Base-by-base conservation (phyloP, 768 basidiomycete species). In the Pleurotus citrinopileatus region DNA sequence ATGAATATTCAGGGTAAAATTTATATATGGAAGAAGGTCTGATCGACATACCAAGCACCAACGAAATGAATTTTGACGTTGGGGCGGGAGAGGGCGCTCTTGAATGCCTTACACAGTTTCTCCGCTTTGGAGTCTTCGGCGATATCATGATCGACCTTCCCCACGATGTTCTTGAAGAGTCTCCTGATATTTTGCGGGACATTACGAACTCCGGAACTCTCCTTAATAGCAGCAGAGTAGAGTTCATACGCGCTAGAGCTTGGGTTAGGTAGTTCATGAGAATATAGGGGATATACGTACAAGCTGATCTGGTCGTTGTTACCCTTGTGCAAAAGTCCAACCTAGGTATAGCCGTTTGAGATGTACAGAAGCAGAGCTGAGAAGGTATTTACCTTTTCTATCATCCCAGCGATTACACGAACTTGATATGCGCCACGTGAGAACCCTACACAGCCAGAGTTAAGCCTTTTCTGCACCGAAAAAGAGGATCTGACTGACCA, bases 351-450 rank as follows among this genome's bases (percentile, higher is more conserved):
- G 76, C 75, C 1, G 76, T 71, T 73, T 75, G 46, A 2, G 42
- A 47, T 19, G 13, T 3, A 6, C 12, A 8, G 15, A 51, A 12
- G 17, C 9, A 10, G 25, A 17, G 27, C 50, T 13, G 36, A 37
- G 17, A 51, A 19, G 10, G n/a, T 37, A 42, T 10, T 52, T 36
- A 74, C 77, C 45, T 57, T 67, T 12, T 69, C 61, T 19, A 78
- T 74, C 77, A 78, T 77, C 4, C 64, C 78, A 2, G 77, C 70
- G 34, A 78, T 48, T 0, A 65, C 70, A 23, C 78, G 67, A 8
- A 72, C 73, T 59, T 78, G 78, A 59, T 74, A 77, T n/a, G 74
- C 76, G 3, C 77, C 77, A n/a, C 77, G 75, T 2, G 77, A 79
- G 60, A 75, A 79, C 0, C 78, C 78, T 78, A 32, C 10, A 13